Conservation (phyloP, 1,139 yeast genomes). For the Magnusiomyces fungicola region DNA sequence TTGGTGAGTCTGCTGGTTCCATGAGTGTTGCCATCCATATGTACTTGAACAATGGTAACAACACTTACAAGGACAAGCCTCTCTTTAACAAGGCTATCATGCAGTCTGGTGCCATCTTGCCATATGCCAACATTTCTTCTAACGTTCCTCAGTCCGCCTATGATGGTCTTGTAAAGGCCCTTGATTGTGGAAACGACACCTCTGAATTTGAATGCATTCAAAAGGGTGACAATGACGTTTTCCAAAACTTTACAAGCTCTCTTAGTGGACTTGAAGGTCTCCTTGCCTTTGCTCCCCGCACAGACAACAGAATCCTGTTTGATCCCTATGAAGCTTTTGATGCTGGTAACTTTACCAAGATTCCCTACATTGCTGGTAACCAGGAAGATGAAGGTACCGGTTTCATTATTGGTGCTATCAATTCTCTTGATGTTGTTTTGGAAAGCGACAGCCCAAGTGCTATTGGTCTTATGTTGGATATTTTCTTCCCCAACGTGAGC, state of each 20-base stretch:
- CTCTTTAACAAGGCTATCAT: conserved; percentile 25
- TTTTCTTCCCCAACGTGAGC: conserved; percentile 13
- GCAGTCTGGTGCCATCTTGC: conserved; percentile 20
- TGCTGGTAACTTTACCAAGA: conserved; percentile 16
- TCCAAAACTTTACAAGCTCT: neutral
- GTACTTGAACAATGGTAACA: conserved; percentile 16
- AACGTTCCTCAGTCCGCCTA: conserved; percentile 17
- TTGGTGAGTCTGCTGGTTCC: conserved; percentile 33
- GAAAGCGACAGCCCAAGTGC: no score
- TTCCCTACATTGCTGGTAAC: conserved; percentile 21
- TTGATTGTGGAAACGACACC: conserved; percentile 14
- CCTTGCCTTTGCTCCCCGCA: neutral
- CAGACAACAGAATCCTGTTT: no score
- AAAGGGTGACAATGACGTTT: conserved; percentile 4
- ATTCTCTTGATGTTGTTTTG: no score
- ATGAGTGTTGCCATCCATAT: conserved; percentile 26
- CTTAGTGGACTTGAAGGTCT: neutral
- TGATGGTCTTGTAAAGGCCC: conserved; percentile 13
- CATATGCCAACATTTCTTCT: conserved; percentile 10
- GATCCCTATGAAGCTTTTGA: conserved; percentile 11
- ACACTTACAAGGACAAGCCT: conserved; percentile 11
- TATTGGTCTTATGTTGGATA: conserved; percentile 10
- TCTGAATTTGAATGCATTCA: conserved; percentile 20
- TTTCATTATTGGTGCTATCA: conserved; percentile 17
- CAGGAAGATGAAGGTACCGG: conserved; percentile 24